Evolutionary conservation across 2,329 filamentous ascomycete species (phyloP), one percentile per base, ranked within the genome.

Genomic region (Neurospora crassa): DNA sequence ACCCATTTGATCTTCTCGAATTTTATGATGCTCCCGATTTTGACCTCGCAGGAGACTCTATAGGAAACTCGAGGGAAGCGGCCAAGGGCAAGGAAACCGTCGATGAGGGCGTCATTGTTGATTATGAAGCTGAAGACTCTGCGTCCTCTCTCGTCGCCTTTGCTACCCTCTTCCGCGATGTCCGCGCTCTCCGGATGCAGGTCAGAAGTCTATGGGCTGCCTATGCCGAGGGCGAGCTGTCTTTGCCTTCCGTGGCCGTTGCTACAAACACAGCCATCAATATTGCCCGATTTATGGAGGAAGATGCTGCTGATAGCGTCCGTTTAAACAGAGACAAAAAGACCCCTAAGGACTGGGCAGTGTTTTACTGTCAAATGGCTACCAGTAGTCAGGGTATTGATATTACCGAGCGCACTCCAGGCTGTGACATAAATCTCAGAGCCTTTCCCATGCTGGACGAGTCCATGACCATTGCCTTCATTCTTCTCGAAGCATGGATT

Each of bases 11-110:
- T 2, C 68, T 72, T 3, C 74, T 84, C 11, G 74, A 77, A 1
- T 72, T 83, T 14, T 77, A 82, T 53, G 82, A 83, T 34, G 78
- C 81, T 1, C 82, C 80, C 0, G 75, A 81, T 37, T 34, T 63
- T 63, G 53, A 63, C 53, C 53, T 63, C 2, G 29, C 29, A 29
- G 76, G 75, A 37, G 29, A 37, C 29, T 11, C 29, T 16, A 18
- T 29, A 34, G 53, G 14, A 37, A 34, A 16, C 53, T 34, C 53
- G 16, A 29, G n/a, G 53, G 14, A 63, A 37, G 24, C 29, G 7
- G 24, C 24, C 7, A 37, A 63, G 29, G 24, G 53, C 29, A 63
- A 16, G 24, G 29, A 40, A 2, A 71, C 71, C 18, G 53, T 63
- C 3, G 69, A 72, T 16, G 67, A 68, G 6, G 72, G 76, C 41